Conservation (phyloP, 495 filamentous ascomycete genomes). For the Trichoderma reesei region DNA sequence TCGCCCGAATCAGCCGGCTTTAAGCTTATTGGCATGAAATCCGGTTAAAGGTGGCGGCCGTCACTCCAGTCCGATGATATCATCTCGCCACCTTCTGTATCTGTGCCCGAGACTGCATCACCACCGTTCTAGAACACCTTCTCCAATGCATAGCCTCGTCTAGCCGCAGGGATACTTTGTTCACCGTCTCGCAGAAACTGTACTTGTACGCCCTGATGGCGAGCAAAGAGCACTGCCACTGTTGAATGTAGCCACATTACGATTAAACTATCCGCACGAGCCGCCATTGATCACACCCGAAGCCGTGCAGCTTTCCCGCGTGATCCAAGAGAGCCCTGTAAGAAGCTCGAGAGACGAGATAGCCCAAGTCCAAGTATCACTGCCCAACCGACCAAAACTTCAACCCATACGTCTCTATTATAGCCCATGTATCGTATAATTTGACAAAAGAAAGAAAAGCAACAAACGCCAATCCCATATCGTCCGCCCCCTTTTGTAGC, state of each 20-base stretch:
- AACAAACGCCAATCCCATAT: neutral
- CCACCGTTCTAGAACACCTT: neutral
- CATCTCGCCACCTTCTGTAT: neutral
- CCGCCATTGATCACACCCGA: neutral
- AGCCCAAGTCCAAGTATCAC: neutral
- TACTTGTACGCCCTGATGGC: neutral
- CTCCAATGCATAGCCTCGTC: neutral
- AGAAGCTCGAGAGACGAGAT: neutral
- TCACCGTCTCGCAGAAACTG: neutral
- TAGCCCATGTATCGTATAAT: neutral
- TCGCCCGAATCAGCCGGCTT: neutral
- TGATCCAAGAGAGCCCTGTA: neutral
- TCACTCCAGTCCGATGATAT: neutral
- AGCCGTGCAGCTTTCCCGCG: neutral
- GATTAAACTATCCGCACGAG: neutral
- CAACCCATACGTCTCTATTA: neutral
- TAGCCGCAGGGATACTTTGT: conserved; percentile 5
- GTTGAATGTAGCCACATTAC: neutral
- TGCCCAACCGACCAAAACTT: neutral
- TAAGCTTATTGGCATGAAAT: neutral
- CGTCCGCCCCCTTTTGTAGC: neutral
- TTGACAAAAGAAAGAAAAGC: neutral
- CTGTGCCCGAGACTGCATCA: neutral
- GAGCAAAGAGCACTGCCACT: neutral
- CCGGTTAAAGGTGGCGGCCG: neutral